phyloP scores from a whole-genome alignment of 2,329 filamentous ascomycete species.

The Sarocladium strictum region DNA sequence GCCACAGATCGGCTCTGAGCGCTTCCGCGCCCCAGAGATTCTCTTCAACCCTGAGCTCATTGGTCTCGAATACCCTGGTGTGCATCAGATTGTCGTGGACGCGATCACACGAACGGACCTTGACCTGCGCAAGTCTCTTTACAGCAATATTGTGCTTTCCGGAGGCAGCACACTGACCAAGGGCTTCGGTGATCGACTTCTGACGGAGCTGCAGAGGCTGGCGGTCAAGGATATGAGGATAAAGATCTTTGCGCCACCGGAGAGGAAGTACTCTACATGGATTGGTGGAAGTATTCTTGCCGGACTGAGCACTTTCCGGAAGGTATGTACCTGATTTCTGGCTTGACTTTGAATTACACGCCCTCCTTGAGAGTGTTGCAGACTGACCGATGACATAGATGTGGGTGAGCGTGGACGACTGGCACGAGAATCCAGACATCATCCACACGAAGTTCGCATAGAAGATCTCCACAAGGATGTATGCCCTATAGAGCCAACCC shows the following conservation, averaged over 20 bases:
- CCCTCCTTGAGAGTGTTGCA: neutral
- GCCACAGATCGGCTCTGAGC: slow-evolving; percentile 75
- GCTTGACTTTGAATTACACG: too few species aligned
- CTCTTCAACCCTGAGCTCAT: slow-evolving; percentile 97
- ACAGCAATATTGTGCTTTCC: slow-evolving; percentile 94
- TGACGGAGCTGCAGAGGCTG: slow-evolving; percentile 86
- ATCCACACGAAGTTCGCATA: slow-evolving; percentile 97
- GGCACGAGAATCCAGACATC: slow-evolving; percentile 99
- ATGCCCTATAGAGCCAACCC: neutral
- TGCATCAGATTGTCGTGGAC: slow-evolving; percentile 97
- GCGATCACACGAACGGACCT: slow-evolving; percentile 92
- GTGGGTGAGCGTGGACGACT: slow-evolving; percentile 99
- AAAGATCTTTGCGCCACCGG: slow-evolving; percentile 96
- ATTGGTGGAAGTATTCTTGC: slow-evolving; percentile 97
- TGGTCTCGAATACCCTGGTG: slow-evolving; percentile 89
- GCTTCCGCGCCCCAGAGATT: slow-evolving; percentile 94
- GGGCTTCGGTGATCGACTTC: slow-evolving; percentile 87
- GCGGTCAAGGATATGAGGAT: slow-evolving; percentile 99
- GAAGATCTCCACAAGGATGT: slow-evolving; percentile 14
- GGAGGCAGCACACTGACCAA: slow-evolving; percentile 94
- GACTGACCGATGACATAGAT: slow-evolving; percentile 54
- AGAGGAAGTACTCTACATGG: slow-evolving; percentile 98
- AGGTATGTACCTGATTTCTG: slow-evolving; percentile 52
- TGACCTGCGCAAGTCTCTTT: slow-evolving; percentile 88
- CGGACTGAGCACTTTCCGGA: slow-evolving; percentile 94